Evolutionary conservation across 441 rosid species (phyloP).

Genomic region (Populus hybrid): DNA sequence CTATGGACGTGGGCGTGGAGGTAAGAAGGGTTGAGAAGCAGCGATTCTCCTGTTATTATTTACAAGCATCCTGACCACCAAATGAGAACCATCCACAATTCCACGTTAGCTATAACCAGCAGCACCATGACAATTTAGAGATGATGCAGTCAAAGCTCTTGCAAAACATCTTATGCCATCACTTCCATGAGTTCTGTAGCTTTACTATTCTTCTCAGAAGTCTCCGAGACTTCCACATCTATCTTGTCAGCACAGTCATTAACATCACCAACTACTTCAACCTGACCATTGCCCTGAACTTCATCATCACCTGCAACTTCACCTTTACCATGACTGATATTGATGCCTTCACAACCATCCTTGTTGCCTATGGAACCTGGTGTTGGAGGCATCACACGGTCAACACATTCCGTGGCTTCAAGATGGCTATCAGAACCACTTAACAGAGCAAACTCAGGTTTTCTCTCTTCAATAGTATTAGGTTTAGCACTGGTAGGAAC

Average conservation of each 20-base stretch:
- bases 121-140: conserved; percentile 26
- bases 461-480: conserved; percentile 34
- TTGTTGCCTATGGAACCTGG: conserved; percentile 29
- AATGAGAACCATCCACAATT: conserved; percentile 12
- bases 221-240: conserved; percentile 13
- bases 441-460: conserved; percentile 28
- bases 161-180: conserved; percentile 34
- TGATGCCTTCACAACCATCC: conserved; percentile 33
- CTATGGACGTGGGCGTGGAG: conserved; percentile 22
- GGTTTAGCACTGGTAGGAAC: conserved; percentile 13
- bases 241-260: conserved; percentile 25
- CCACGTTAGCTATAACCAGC: conserved; percentile 12
- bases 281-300: conserved; percentile 10
- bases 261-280: conserved; percentile 12
- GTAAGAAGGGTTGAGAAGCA: conserved; percentile 27
- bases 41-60: conserved; percentile 33
- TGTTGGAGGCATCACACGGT: conserved; percentile 26
- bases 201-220: conserved; percentile 38
- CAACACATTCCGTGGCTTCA: conserved; percentile 30
- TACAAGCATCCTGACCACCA: conserved; percentile 32
- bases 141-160: conserved; percentile 11
- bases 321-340: conserved; percentile 23
- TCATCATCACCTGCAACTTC: conserved; percentile 10
- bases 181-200: conserved; percentile 39
- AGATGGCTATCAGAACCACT: conserved; percentile 24